A percentile compares a stretch with the other conserved stretches of the same genome.
phyloP scores from a whole-genome alignment of 2,329 filamentous ascomycete species.

The Botrytis medusae region DNA sequence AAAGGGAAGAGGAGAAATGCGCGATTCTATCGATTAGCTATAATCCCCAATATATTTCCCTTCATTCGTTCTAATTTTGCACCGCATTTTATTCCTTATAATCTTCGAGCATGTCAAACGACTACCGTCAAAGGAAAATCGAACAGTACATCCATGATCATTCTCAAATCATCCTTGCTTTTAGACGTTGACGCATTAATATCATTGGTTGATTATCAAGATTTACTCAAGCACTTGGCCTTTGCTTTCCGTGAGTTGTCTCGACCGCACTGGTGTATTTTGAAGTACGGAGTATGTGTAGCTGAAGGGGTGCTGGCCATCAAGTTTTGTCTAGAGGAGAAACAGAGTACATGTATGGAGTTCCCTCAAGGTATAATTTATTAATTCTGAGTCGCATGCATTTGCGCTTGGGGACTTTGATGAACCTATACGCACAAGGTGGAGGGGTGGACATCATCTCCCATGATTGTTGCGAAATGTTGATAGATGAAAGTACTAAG shows the following conservation, averaged over 20 bases:
- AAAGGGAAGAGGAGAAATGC: not conserved
- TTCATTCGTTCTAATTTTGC: not conserved
- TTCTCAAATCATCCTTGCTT: conserved; percentile 28
- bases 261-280: conserved; percentile 29
- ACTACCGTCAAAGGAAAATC: conserved; percentile 25
- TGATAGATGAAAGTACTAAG: not conserved
- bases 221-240: conserved; percentile 38
- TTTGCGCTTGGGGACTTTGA: conserved; percentile 30
- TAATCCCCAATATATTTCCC: not conserved
- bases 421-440: conserved; percentile 24
- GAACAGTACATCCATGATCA: conserved; percentile 26
- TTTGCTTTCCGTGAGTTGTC: conserved; percentile 35
- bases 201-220: conserved; percentile 34
- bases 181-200: conserved; percentile 34
- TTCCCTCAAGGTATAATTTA: conserved; percentile 9
- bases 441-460: not conserved
- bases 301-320: conserved; percentile 17
- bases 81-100: not conserved
- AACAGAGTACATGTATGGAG: conserved; percentile 2
- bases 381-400: conserved; percentile 27
- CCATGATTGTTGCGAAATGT: not conserved
- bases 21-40: conserved; percentile 2
- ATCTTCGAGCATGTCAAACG: conserved; percentile 11
- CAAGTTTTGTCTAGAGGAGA: not conserved
- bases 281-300: conserved; percentile 7